Conservation (phyloP, 192 early-diverging fungal species). For the Umbelopsis isabellina region DNA sequence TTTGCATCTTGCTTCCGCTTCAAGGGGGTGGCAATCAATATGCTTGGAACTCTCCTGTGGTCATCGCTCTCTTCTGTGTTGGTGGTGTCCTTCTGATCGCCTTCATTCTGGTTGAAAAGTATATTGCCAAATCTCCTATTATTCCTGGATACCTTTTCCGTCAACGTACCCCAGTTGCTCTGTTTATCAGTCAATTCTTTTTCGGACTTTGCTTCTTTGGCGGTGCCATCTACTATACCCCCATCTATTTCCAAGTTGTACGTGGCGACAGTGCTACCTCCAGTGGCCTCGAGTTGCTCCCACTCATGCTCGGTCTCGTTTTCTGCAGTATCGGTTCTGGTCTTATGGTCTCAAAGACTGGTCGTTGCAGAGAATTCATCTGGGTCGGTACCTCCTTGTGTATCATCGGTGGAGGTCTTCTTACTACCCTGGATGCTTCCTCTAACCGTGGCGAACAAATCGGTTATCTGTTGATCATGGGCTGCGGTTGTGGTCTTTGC, state of each 20-base stretch:
- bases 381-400: slow-evolving; percentile 63
- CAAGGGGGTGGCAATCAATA: slow-evolving; percentile 75
- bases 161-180: slow-evolving; percentile 45
- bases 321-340: slow-evolving; percentile 67
- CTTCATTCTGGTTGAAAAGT: slow-evolving; percentile 68
- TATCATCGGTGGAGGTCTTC: slow-evolving; percentile 62
- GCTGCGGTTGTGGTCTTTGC: slow-evolving; percentile 73
- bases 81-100: slow-evolving; percentile 48
- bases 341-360: slow-evolving; percentile 57
- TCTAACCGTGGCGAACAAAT: slow-evolving; percentile 53
- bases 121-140: slow-evolving; percentile 68
- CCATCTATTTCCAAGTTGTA: slow-evolving; percentile 78
- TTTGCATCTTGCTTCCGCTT: slow-evolving; percentile 69
- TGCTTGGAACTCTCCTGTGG: slow-evolving; percentile 63
- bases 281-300: slow-evolving; percentile 74
- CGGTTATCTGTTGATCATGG: slow-evolving; percentile 68
- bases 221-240: slow-evolving; percentile 66
- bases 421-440: slow-evolving; percentile 51
- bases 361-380: slow-evolving; percentile 64
- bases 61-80: slow-evolving; percentile 57
- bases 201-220: slow-evolving; percentile 52
- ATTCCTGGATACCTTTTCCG: slow-evolving; percentile 66
- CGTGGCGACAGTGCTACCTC: slow-evolving; percentile 65
- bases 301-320: slow-evolving; percentile 72
- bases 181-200: slow-evolving; percentile 46